These are phyloP conservation scores for Starmerella bombi DNA, from an alignment of 805 yeast genomes.

Conservation along the genomic window DNA sequence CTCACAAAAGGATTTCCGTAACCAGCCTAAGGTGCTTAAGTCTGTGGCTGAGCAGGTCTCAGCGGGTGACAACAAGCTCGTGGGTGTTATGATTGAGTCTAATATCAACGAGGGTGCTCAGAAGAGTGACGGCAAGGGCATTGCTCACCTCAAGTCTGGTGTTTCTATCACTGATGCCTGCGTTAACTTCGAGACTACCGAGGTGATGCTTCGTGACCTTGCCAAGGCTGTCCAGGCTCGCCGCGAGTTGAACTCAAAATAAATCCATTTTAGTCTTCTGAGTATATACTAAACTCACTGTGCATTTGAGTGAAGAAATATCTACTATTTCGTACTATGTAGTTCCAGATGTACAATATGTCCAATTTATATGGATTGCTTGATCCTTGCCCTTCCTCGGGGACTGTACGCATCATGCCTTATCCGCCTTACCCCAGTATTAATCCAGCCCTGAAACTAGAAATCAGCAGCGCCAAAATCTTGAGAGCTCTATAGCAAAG, in stretches of 20 bases:
- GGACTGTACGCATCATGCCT: too few relatives aligned
- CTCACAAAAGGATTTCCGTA: conserved; percentile 82
- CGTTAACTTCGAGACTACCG: conserved; percentile 85
- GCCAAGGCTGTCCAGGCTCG: conserved; percentile 75
- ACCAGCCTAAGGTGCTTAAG: conserved; percentile 86
- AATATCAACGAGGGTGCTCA: conserved; percentile 88
- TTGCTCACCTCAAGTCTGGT: conserved; percentile 67
- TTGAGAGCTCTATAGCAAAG: too few relatives aligned
- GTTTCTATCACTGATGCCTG: conserved; percentile 96
- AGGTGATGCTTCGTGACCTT: conserved; percentile 58
- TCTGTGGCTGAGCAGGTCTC: conserved; percentile 72
- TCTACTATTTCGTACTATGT: too few relatives aligned
- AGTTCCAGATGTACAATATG: too few relatives aligned
- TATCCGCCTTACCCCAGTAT: too few relatives aligned
- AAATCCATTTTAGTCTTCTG: too few relatives aligned
- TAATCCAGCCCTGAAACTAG: too few relatives aligned
- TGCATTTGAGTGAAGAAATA: too few relatives aligned
- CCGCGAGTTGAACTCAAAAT: conserved; percentile 20
- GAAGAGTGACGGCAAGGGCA: conserved; percentile 46
- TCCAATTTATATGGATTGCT: too few relatives aligned
- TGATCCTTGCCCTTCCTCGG: too few relatives aligned
- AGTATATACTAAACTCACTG: too few relatives aligned
- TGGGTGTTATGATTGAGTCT: conserved; percentile 94
- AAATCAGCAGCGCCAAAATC: too few relatives aligned
- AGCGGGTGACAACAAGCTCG: conserved; percentile 63